Evolutionary conservation across 1,284 basidiomycete genomes (phyloP), one percentile per base, ranked within the genome.

Genomic region (Cutaneotrichosporon sp.): DNA sequence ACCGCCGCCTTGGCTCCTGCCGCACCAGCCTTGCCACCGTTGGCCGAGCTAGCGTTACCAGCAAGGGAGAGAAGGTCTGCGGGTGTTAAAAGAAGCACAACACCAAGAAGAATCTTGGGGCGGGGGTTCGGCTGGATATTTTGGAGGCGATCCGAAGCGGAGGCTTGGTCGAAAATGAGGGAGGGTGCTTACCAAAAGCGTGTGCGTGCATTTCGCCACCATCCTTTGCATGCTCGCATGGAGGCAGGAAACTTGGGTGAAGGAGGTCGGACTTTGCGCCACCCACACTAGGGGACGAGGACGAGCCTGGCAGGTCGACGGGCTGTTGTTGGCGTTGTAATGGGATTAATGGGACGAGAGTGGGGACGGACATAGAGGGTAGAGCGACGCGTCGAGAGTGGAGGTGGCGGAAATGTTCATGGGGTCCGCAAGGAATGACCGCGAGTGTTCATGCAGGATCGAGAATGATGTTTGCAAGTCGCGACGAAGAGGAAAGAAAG

Each of bases 141-240:
- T 30, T 30, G 26, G 26, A 30, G n/a, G 38, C 21, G 40, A 41
- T 43, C 42, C 26, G 42, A 33, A 43, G 30, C 23, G 42, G 30
- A 21, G 30, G 43, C 22, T n/a, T n/a, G n/a, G n/a, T n/a, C 15
- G 42, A 33, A n/a, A 44, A 44, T 44, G 15, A 45, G 33, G 12
- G 17, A n/a, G 17, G 7, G 39, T 15, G 66, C 69, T 56, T 46
- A 73, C 71, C 71, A 55, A 72, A 67, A 33, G 71, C 71, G 41
- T 73, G 71, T 13, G 69, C 63, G 60, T 73, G 71, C 67, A 70
- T 66, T 37, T 73, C 71, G 21, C 69, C 69, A 30, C 62, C 65
- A 18, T 62, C 59, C 35, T 56, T 51, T 30, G 58, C 61, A 47
- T 72, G 70, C 53, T 72, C 63, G 55, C 71, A 73, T 35, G 69